Evolutionary conservation across 306 rosid genomes (phyloP), one percentile per base, ranked within the genome.

Genomic region (Hippophae rhamnoides): DNA sequence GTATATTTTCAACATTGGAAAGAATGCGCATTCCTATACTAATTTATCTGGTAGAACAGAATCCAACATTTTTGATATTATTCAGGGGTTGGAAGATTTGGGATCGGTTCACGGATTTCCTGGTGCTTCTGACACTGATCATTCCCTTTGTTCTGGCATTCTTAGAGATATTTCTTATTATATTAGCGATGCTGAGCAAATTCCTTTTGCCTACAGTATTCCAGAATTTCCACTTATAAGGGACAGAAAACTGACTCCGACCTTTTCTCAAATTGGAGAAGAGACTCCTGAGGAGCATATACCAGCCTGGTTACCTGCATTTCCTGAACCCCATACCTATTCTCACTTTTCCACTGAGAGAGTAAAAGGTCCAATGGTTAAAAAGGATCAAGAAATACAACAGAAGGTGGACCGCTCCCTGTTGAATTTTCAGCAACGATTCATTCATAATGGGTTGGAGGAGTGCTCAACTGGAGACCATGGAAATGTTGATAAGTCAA

Each of bases 221-320:
- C 93, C 90, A 46, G 66, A 58, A 43, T 89, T 89, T 75, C 97
- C 95, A 6, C 70, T 84, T 52, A 68, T 73, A 49, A 86, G 78
- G 66, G 86, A 82, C 63, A 69, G 82, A 14, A 78, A 74, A 63
- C 68, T 65, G 71, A 54, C 73, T 57, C 84, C 81, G 12, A 89
- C 80, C 43, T 82, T 82, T 71, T 67, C 25, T 47, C 94, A 80
- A 74, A 73, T 10, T 6, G 85, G 79, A 51, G 78, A 80, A 66
- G 86, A 82, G 62, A 78, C 95, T 71, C 83, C 83, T 0, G 78
- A 65, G 26, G 86, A 82, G 56, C 93, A 86, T 72, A 82, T 89
- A 69, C 95, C 97, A 47, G 56, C 80, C 47, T 86, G 97, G 97
- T 75, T 89, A 82, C 95, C 97, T n/a, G 75, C 76, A 18, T 79